Evolutionary conservation across 805 yeast species (phyloP).

Genomic region (Yamadazyma olivae): DNA sequence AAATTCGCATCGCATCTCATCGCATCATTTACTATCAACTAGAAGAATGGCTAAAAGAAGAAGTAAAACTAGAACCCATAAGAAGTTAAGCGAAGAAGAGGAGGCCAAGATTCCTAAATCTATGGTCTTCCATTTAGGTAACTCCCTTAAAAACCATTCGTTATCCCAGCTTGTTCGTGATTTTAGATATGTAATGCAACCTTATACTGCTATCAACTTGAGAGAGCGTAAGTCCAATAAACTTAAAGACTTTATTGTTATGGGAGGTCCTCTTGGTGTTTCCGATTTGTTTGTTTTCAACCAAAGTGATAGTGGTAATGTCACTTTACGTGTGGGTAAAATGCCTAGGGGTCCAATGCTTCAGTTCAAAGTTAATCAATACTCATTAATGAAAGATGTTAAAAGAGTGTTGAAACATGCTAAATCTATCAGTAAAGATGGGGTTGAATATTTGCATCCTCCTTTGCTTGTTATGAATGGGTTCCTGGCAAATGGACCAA

Average conservation of each 20-base stretch:
- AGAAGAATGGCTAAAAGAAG: slow-evolving; percentile 39
- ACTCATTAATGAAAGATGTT: slow-evolving; percentile 81
- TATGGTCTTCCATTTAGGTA: slow-evolving; percentile 89
- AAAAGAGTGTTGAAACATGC: slow-evolving; percentile 69
- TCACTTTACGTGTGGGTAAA: slow-evolving; percentile 78
- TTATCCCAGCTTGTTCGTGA: slow-evolving; percentile 82
- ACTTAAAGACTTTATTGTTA: slow-evolving; percentile 90
- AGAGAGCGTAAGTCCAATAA: slow-evolving; percentile 85
- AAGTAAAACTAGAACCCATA: slow-evolving; percentile 86
- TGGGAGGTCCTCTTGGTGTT: slow-evolving; percentile 97
- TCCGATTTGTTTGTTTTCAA: slow-evolving; percentile 84
- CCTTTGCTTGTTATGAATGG: slow-evolving; percentile 93
- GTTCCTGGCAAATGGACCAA: slow-evolving; percentile 56
- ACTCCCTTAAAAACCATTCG: slow-evolving; percentile 72
- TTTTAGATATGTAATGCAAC: slow-evolving; percentile 88
- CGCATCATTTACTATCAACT: background rate
- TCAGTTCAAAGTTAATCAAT: slow-evolving; percentile 72
- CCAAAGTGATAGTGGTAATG: slow-evolving; percentile 76
- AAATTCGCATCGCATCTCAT: slow-evolving; percentile 5
- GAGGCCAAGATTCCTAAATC: slow-evolving; percentile 78
- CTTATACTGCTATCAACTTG: slow-evolving; percentile 89
- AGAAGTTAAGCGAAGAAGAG: slow-evolving; percentile 59
- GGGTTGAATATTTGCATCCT: slow-evolving; percentile 65
- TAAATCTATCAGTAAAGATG: slow-evolving; percentile 66
- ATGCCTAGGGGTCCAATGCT: slow-evolving; percentile 95